Evolutionary conservation across 306 rosid genomes (phyloP).

Genomic region (Trifolium pratense): DNA sequence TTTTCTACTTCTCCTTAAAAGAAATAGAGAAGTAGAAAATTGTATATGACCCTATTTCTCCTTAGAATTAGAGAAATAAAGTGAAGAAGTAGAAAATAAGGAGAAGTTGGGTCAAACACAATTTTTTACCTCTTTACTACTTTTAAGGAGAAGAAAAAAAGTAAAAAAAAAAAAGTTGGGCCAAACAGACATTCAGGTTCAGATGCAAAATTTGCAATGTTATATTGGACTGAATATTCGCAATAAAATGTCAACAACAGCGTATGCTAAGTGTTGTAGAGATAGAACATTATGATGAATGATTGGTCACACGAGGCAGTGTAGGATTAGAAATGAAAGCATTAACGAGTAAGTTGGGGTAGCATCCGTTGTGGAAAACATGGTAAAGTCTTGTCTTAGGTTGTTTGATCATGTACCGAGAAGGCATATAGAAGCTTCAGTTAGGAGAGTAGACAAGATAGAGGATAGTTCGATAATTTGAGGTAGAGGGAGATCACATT

Average conservation of each 20-base stretch:
- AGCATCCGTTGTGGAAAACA: background rate
- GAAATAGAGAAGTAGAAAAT: no score
- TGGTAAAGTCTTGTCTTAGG: background rate
- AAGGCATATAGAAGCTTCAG: no score
- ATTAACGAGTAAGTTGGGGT: background rate
- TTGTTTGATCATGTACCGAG: background rate
- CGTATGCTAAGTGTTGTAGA: background rate
- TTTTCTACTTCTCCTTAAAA: no score
- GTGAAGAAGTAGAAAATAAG: no score
- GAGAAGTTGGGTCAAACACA: no score
- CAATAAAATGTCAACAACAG: background rate
- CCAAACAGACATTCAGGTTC: no score
- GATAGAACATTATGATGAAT: background rate
- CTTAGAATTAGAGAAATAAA: no score
- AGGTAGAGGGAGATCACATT: background rate
- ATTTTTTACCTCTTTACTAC: no score
- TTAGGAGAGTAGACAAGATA: background rate
- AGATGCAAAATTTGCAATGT: background rate
- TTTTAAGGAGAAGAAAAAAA: no score
- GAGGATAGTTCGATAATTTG: background rate
- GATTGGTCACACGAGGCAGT: background rate
- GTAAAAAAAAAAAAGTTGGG: no score
- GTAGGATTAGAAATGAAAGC: background rate
- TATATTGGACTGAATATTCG: background rate
- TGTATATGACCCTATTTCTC: no score